Evolutionary conservation across 768 basidiomycete species (phyloP).

Genomic region (Tylopilus sp.): DNA sequence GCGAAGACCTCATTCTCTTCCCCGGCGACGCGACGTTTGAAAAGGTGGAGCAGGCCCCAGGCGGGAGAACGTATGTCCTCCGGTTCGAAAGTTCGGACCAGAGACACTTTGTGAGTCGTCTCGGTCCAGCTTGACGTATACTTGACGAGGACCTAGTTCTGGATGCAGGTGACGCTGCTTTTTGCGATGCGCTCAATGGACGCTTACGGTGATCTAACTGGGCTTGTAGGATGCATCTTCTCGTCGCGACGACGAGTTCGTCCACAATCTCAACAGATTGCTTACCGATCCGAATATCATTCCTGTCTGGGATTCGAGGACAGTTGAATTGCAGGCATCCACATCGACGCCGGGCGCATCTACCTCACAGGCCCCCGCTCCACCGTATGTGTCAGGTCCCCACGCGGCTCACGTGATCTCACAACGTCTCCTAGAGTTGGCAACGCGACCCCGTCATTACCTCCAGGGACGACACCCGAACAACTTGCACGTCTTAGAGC

Average conservation of each 20-base stretch:
- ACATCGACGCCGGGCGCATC: slow-evolving; percentile 38
- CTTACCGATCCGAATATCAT: slow-evolving; percentile 63
- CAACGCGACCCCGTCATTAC: slow-evolving; percentile 3
- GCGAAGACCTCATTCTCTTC: slow-evolving; percentile 86
- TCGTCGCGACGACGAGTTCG: slow-evolving; percentile 69
- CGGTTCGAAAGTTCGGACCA: slow-evolving; percentile 90
- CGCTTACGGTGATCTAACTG: neutral
- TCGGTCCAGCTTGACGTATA: neutral
- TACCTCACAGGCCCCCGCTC: slow-evolving; percentile 34
- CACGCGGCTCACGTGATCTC: neutral
- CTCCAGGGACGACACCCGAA: slow-evolving; percentile 46
- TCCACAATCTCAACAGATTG: slow-evolving; percentile 65
- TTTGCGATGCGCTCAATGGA: neutral
- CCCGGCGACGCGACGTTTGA: slow-evolving; percentile 81
- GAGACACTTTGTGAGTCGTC: slow-evolving; percentile 78
- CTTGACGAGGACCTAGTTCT: slow-evolving; percentile 51
- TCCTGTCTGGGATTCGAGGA: slow-evolving; percentile 52
- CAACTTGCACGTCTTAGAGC: slow-evolving; percentile 61
- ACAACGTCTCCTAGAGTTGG: slow-evolving; percentile 6
- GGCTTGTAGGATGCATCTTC: slow-evolving; percentile 57
- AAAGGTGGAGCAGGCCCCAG: slow-evolving; percentile 62
- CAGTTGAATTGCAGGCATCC: slow-evolving; percentile 42
- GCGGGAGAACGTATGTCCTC: slow-evolving; percentile 79
- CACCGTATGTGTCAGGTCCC: slow-evolving; percentile 15
- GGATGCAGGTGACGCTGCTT: slow-evolving; percentile 66